phyloP scores from a whole-genome alignment of 139 green algal genomes.

The Limnomonas spitsbergensis region DNA sequence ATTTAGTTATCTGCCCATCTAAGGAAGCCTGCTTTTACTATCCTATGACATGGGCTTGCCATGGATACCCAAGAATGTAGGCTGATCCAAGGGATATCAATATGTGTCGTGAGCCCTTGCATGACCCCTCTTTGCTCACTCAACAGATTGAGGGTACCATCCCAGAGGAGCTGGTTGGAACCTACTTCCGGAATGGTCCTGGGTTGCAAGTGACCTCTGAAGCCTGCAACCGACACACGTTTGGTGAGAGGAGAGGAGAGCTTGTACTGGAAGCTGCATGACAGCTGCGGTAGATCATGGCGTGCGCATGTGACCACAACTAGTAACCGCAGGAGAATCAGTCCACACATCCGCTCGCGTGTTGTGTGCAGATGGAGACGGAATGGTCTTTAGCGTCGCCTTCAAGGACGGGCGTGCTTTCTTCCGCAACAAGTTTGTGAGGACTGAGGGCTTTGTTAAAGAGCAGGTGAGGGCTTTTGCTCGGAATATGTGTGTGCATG shows the following conservation, averaged over 20 bases:
- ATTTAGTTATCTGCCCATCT: no score
- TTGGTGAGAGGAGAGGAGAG: constrained; percentile 20
- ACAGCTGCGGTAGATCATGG: no score
- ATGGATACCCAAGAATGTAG: no score
- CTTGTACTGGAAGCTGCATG: no score
- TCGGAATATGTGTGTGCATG: no score
- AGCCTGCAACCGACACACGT: constrained; percentile 41
- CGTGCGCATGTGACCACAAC: no score
- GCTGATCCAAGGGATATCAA: no score
- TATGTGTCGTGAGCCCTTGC: neutral
- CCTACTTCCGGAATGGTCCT: constrained; percentile 56
- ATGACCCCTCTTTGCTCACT: neutral
- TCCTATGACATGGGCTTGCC: no score
- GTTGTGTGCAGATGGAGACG: constrained; percentile 43
- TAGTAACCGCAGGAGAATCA: no score
- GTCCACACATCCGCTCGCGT: no score
- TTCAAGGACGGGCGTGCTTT: constrained; percentile 25
- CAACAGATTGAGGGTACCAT: constrained; percentile 47
- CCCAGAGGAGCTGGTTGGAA: constrained; percentile 46
- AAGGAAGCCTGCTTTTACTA: no score
- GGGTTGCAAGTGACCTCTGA: constrained; percentile 33
- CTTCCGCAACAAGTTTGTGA: constrained; percentile 56
- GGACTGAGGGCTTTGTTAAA: constrained; percentile 52
- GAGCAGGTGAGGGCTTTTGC: constrained; percentile 53
- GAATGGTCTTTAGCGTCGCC: constrained; percentile 41